These are phyloP conservation scores for Termitomyces heimii DNA, from an alignment of 768 basidiomycete genomes.

Conservation along the genomic window DNA sequence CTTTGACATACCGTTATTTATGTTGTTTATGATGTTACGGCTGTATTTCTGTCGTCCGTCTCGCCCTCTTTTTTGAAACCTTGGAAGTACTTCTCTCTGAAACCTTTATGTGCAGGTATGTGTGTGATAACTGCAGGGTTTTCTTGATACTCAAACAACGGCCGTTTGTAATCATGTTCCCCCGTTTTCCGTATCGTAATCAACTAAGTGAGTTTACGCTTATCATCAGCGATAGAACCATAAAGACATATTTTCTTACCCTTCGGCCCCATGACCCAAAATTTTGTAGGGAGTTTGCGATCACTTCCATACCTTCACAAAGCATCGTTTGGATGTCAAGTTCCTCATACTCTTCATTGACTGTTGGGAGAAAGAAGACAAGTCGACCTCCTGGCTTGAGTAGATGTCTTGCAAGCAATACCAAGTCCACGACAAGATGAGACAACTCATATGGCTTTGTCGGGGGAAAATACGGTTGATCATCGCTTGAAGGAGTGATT, in stretches of 20 bases:
- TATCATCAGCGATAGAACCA: not conserved
- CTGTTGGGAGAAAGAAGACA: conserved; percentile 93
- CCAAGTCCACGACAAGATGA: conserved; percentile 73
- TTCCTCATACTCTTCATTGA: conserved; percentile 86
- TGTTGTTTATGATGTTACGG: not conserved
- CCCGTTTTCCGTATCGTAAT: conserved; percentile 83
- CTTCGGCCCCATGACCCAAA: conserved; percentile 95
- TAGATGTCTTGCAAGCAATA: conserved; percentile 75
- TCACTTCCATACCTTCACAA: conserved; percentile 82
- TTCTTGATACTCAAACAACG: conserved; percentile 41
- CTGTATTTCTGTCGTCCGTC: not conserved
- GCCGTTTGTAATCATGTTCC: conserved; percentile 37
- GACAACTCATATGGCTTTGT: conserved; percentile 91
- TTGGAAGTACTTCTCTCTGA: conserved; percentile 83
- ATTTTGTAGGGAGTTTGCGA: conserved; percentile 86
- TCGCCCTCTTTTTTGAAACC: conserved; percentile 54
- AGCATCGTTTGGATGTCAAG: conserved; percentile 76
- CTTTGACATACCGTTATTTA: not conserved
- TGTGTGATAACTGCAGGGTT: conserved; percentile 22
- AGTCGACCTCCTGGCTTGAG: conserved; percentile 83
- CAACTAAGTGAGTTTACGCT: conserved; percentile 43
- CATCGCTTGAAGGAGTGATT: conserved; percentile 29
- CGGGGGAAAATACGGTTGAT: conserved; percentile 80
- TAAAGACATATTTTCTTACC: conserved; percentile 60
- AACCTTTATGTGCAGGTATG: conserved; percentile 83